Conservation (phyloP, 2,329 filamentous ascomycete species). For the Aspergillus fumigatus region DNA sequence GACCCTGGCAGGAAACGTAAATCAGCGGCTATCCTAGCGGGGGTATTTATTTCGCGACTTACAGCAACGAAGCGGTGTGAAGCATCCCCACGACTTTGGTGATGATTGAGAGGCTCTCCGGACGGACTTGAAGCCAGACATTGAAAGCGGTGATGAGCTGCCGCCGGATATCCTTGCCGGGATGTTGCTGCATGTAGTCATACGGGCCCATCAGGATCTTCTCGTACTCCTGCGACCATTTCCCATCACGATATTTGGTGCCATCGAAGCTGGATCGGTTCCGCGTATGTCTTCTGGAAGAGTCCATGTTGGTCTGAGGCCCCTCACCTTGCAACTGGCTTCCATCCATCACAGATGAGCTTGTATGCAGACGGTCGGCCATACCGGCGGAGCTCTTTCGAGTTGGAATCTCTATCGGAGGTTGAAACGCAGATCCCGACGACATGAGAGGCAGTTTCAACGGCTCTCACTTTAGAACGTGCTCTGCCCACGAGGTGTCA, state of each 20-base stretch:
- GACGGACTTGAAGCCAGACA: slow-evolving; percentile 41
- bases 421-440: slow-evolving; percentile 37
- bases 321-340: slow-evolving; percentile 45
- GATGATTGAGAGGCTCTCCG: slow-evolving; percentile 38
- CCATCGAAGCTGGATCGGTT: slow-evolving; percentile 37
- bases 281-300: slow-evolving; percentile 25
- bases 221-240: slow-evolving; percentile 38
- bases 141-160: slow-evolving; percentile 44
- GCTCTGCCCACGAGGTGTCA: not conserved
- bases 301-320: slow-evolving; percentile 20
- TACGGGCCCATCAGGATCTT: slow-evolving; percentile 42
- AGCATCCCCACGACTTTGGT: slow-evolving; percentile 43
- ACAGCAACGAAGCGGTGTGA: slow-evolving; percentile 44
- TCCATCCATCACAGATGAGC: slow-evolving; percentile 10
- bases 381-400: slow-evolving; percentile 65
- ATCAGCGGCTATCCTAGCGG: not conserved
- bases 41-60: slow-evolving; percentile 9
- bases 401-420: slow-evolving; percentile 66
- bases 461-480: not conserved
- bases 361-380: slow-evolving; percentile 22
- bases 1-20: slow-evolving; percentile 26
- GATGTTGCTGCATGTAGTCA: slow-evolving; percentile 42
- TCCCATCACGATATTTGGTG: slow-evolving; percentile 35
- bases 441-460: slow-evolving; percentile 10
- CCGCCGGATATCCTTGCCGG: slow-evolving; percentile 43